phyloP scores from a whole-genome alignment of 2,329 filamentous ascomycete species.

The Fusarium neocosmosporiellum region DNA sequence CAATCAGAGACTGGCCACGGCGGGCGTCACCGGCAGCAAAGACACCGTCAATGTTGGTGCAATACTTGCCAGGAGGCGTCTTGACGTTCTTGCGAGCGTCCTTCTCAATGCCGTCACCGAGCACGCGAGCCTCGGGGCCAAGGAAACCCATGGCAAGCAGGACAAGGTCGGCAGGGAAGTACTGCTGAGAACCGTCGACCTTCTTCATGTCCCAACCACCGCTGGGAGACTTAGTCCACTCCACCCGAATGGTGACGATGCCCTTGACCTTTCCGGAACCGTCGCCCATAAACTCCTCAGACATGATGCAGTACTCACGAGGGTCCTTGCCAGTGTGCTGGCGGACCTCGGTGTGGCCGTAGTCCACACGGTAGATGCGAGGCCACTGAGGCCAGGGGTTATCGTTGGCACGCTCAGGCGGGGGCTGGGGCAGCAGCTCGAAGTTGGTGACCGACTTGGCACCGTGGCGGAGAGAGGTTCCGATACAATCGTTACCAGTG shows the following conservation, averaged over 20 bases:
- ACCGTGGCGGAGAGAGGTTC: slow-evolving; percentile 93
- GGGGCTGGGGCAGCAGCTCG: slow-evolving; percentile 92
- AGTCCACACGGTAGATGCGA: slow-evolving; percentile 97
- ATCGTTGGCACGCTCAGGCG: slow-evolving; percentile 87
- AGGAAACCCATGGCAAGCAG: slow-evolving; percentile 98
- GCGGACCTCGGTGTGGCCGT: slow-evolving; percentile 94
- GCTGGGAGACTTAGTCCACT: slow-evolving; percentile 90
- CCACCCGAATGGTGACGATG: slow-evolving; percentile 94
- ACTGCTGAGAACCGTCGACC: slow-evolving; percentile 90
- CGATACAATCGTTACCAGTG: slow-evolving; percentile 97
- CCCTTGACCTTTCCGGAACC: slow-evolving; percentile 90
- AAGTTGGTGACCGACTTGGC: slow-evolving; percentile 98
- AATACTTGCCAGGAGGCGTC: slow-evolving; percentile 87
- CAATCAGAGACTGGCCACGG: slow-evolving; percentile 93
- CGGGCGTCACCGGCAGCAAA: slow-evolving; percentile 97
- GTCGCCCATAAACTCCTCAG: slow-evolving; percentile 93
- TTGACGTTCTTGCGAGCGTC: slow-evolving; percentile 96
- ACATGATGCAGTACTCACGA: slow-evolving; percentile 98
- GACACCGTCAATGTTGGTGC: slow-evolving; percentile 87
- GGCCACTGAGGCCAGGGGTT: slow-evolving; percentile 99
- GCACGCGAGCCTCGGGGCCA: slow-evolving; percentile 87
- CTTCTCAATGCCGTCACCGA: slow-evolving; percentile 90
- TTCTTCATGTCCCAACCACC: slow-evolving; percentile 99
- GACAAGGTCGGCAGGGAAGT: slow-evolving; percentile 96
- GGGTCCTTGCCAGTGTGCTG: slow-evolving; percentile 97